Base-by-base conservation (phyloP, 2,329 filamentous ascomycete genomes). In the Trichothecium sympodiale region DNA sequence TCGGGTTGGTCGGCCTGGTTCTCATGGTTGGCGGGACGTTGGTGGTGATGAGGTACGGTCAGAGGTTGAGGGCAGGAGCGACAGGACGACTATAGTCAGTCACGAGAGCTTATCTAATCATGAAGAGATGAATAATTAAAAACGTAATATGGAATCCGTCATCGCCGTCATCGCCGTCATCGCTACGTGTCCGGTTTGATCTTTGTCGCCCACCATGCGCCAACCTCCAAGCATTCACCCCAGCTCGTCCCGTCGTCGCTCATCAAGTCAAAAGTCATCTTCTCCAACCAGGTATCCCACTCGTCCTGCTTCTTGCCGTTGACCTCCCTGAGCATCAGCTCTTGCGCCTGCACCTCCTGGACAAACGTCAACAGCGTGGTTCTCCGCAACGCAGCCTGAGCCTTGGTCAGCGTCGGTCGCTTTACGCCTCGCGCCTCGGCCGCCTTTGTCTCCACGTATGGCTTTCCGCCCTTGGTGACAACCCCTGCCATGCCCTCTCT, bases 141-240 rank as follows among this genome's bases (percentile, higher is more conserved):
- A n/a, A n/a, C n/a, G n/a, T n/a, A n/a, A n/a, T n/a, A n/a, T n/a
- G n/a, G n/a, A n/a, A n/a, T n/a, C n/a, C n/a, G n/a, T n/a, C n/a
- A n/a, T n/a, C n/a, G n/a, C n/a, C n/a, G n/a, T n/a, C n/a, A n/a
- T n/a, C n/a, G n/a, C n/a, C n/a, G n/a, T n/a, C n/a, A n/a, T n/a
- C n/a, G n/a, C n/a, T n/a, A n/a, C n/a, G n/a, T n/a, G n/a, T 10
- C 20, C 20, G 20, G 20, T 10, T 25, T 25, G 20, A 25, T 51
- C 69, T 94, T 96, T 59, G 80, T 86, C 41, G 79, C 93, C 56
- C 80, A 91, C 65, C 88, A 95, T 56, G 87, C 91, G 27, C 89
- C 84, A 44, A 87, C 77, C 49, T 76, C 85, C 15, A 95, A 62
- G 57, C 86, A 94, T 57, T 95, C 88, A 33, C 88, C 87, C 64